Evolutionary conservation across 164 flowering plant genomes (phyloP), one percentile per base, ranked within the genome.

Genomic region (Nelumbo lutea): DNA sequence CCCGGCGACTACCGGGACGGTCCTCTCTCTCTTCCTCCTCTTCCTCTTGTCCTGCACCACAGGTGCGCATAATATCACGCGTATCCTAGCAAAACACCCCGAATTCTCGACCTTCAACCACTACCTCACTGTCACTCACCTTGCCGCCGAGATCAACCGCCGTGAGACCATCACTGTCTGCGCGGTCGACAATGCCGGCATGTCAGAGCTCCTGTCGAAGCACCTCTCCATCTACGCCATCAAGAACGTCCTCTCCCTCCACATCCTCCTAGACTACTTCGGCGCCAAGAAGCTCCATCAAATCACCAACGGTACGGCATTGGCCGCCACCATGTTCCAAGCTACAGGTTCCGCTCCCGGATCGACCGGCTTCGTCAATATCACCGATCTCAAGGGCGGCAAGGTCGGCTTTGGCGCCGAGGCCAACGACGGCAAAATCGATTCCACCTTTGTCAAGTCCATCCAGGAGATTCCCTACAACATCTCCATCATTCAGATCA

Each of bases 281-380:
- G 93, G 96, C 27, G 70, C 93, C 70, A 89, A 84, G 78, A 91
- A 91, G 76, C 93, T 91, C 59, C 97, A 89, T 77, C 91, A 91
- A 80, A 75, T 91, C 66, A 82, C 84, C 66, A 74, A 84, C 52
- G 90, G 93, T 14, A 76, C 90, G 1, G 76, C 89, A 14, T 62
- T 83, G 44, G 61, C 87, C 0, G 79, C 93, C 65, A 81, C 93
- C 46, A 74, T 91, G 83, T 91, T 76, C 74, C 95, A 89, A 71
- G 84, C 94, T 72, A 83, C 89, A 63, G 97, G 95, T 9, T 61
- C 86, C 1, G 94, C 94, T 14, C 62, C 88, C 2, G 94, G 97
- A 2, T 68, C 88, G 8, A 58, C 93, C 40, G 94, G 94, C 0
- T 91, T 82, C 79, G 85, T 89, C 57, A 89, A 89, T 78, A 85